phyloP scores from a whole-genome alignment of 441 rosid genomes.

The Rhodomyrtus psidioides region DNA sequence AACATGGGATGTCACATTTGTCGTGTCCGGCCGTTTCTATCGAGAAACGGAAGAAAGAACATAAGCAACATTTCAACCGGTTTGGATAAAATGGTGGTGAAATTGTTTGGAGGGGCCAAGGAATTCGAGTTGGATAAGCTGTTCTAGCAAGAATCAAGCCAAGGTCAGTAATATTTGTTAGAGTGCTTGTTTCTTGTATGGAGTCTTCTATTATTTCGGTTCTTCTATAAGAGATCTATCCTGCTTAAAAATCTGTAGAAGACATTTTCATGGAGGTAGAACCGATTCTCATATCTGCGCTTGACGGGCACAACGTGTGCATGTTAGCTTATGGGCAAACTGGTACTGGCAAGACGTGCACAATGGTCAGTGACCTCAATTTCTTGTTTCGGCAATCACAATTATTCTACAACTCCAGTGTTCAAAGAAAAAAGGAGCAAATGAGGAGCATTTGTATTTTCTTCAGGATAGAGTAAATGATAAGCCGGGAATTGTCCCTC shows the following conservation, averaged over 20 bases:
- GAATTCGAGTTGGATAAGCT: slow-evolving; percentile 75
- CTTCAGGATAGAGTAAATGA: slow-evolving; percentile 61
- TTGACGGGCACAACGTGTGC: slow-evolving; percentile 86
- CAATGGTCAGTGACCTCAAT: slow-evolving; percentile 52
- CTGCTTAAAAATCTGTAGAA: slow-evolving; percentile 49
- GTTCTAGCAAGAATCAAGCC: slow-evolving; percentile 50
- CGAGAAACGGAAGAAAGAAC: slow-evolving; percentile 32
- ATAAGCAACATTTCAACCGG: slow-evolving; percentile 40
- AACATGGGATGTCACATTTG: too few relatives aligned
- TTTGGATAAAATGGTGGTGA: slow-evolving; percentile 38
- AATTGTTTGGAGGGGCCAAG: slow-evolving; percentile 43
- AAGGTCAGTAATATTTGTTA: neutral
- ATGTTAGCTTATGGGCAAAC: slow-evolving; percentile 90
- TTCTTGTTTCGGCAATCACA: neutral
- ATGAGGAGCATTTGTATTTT: neutral
- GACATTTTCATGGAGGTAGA: slow-evolving; percentile 70
- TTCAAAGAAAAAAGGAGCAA: neutral
- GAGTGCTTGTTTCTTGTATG: neutral
- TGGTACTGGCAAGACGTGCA: slow-evolving; percentile 80
- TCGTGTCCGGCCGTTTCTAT: slow-evolving; percentile 54
- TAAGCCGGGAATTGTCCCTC: slow-evolving; percentile 69
- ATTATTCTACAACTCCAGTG: neutral
- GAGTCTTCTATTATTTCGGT: neutral
- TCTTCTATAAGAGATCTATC: slow-evolving; percentile 8
- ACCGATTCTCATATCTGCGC: slow-evolving; percentile 79